These are phyloP conservation scores for Diaporthe longicolla DNA, from an alignment of 2,329 filamentous ascomycete species.

Conservation along the genomic window DNA sequence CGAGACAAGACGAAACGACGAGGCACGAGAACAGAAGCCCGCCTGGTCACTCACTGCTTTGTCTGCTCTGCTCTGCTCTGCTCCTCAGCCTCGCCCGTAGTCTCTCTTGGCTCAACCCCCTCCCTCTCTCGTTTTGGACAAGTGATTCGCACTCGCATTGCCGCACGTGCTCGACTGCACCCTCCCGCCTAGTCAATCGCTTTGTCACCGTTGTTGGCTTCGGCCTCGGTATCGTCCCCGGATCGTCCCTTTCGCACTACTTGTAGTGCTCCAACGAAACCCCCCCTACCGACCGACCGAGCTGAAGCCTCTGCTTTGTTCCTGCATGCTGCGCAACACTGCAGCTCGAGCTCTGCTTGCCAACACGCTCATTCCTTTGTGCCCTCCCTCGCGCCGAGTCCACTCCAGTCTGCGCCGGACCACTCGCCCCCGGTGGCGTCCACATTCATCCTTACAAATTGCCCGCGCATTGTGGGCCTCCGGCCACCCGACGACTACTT, in stretches of 20 bases:
- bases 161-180: slow-evolving; percentile 35
- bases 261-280: neutral
- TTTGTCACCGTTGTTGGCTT: slow-evolving; percentile 24
- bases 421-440: slow-evolving; percentile 16
- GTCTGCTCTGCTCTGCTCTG: slow-evolving; percentile 22
- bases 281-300: neutral
- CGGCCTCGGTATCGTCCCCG: slow-evolving; percentile 16
- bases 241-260: slow-evolving; percentile 9
- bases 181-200: slow-evolving; percentile 17
- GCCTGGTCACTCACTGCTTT: slow-evolving; percentile 27
- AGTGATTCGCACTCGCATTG: slow-evolving; percentile 9
- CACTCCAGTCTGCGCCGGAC: neutral
- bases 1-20: slow-evolving; percentile 34
- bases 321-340: slow-evolving; percentile 23
- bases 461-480: slow-evolving; percentile 6
- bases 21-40: slow-evolving; percentile 9
- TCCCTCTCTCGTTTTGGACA: neutral
- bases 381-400: slow-evolving; percentile 11
- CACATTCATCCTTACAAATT: slow-evolving; percentile 12
- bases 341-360: slow-evolving; percentile 2
- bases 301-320: neutral
- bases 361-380: slow-evolving; percentile 28
- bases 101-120: neutral
- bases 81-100: slow-evolving; percentile 13
- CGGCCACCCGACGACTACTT: neutral